Evolutionary conservation across 2,329 filamentous ascomycete genomes (phyloP).

Genomic region (Stagonosporopsis chrysanthemi): DNA sequence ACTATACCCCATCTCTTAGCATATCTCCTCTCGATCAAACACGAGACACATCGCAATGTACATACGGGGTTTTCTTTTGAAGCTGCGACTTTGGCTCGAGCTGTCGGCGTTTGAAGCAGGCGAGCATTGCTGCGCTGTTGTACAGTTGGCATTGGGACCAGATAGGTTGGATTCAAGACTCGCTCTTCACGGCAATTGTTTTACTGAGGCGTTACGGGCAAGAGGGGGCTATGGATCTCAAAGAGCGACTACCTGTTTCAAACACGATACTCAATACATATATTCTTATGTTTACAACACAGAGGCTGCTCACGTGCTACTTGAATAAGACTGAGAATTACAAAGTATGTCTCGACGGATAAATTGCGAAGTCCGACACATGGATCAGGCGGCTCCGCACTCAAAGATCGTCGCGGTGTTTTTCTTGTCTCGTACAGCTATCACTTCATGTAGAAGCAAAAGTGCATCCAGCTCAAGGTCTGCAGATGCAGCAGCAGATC

Average conservation of each 20-base stretch:
- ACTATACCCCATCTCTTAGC: conserved; percentile 39
- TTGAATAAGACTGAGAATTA: background rate
- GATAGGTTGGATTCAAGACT: background rate
- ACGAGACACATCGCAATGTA: conserved; percentile 19
- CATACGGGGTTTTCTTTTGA: conserved; percentile 19
- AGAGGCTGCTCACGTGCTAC: background rate
- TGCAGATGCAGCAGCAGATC: conserved; percentile 42
- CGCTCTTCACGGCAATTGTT: background rate
- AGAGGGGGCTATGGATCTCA: conserved; percentile 7
- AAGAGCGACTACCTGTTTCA: conserved; percentile 11
- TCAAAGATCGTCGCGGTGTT: conserved; percentile 50
- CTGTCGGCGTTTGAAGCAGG: conserved; percentile 27
- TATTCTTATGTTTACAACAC: conserved; percentile 13
- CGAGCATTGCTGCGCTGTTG: conserved; percentile 25
- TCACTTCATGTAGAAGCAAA: conserved; percentile 10
- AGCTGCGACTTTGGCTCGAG: conserved; percentile 22
- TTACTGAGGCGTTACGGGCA: conserved; percentile 14
- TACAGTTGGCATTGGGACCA: conserved; percentile 5
- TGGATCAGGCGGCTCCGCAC: conserved; percentile 46
- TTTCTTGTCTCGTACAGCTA: conserved; percentile 49
- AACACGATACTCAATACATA: conserved; percentile 13
- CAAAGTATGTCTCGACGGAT: conserved; percentile 47
- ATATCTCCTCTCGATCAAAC: conserved; percentile 22
- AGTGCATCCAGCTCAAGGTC: conserved; percentile 52
- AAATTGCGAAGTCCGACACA: conserved; percentile 50